Base-by-base conservation (phyloP, 2,329 filamentous ascomycete genomes). In the Keithomyces neogunnii region DNA sequence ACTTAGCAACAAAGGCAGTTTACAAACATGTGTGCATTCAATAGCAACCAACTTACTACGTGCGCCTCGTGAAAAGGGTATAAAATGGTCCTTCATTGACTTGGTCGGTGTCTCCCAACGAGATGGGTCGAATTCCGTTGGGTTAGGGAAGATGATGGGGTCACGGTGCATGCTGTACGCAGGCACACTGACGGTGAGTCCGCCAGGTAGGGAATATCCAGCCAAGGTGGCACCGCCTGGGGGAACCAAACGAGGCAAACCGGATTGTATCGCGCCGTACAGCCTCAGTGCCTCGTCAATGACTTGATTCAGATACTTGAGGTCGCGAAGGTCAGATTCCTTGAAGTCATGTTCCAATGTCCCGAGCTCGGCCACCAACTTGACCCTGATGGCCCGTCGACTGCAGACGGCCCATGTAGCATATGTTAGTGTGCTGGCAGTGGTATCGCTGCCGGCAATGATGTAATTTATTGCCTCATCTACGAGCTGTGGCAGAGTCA, bases 41-140 rank as follows among this genome's bases (percentile, higher is more conserved):
- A 11, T 3, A 8, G 33, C 8, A 7, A 3, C 33, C 4, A 7
- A 11, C 33, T 3, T 35, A 35, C 33, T 35, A 8, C 33, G 65
- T 0, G 74, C 67, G 1, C 78, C 77, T 4, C 68, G 71, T 1
- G 77, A 77, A 57, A 80, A 81, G 0, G 76, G 71, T 48, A 74
- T 66, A 49, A 71, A 78, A 0, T 72, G 70, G 3, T 71, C 69
- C 52, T 74, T 78, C 66, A 73, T 73, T 9, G 59, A 63, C 45
- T 54, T 60, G 3, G 55, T 70, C 29, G 61, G 55, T 5, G 53
- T 47, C 5, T 55, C 55, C 72, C 73, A 76, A 33, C 73, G 60
- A 10, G 62, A 60, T 1, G 70, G 70, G 38, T 70, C 55, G 61
- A 55, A 53, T 3, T 19, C 40, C 1, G 43, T 2, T 9, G 51